These are phyloP conservation scores for Lentinula guzmanii DNA, from an alignment of 768 basidiomycete genomes.

Conservation along the genomic window DNA sequence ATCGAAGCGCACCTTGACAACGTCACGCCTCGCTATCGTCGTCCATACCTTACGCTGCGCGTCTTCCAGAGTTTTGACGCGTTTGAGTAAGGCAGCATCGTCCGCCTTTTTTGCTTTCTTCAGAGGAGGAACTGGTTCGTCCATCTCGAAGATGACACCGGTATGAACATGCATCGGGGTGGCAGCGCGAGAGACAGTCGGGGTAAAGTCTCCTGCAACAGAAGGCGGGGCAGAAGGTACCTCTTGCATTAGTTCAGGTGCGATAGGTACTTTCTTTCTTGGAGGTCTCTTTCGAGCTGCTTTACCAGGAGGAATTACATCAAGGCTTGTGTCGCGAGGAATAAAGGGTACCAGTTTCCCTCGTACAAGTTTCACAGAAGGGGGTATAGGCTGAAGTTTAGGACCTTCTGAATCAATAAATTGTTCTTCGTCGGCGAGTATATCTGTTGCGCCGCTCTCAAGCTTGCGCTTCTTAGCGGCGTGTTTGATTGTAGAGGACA, in stretches of 20 bases:
- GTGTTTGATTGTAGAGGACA: constrained; percentile 30
- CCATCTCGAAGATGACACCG: constrained; percentile 65
- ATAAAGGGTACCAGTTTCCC: constrained; percentile 6
- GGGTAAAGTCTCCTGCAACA: constrained; percentile 65
- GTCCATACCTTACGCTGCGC: constrained; percentile 87
- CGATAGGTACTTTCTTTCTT: constrained; percentile 52
- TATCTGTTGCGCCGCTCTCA: constrained; percentile 29
- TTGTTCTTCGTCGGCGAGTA: constrained; percentile 43
- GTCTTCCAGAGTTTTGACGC: constrained; percentile 75
- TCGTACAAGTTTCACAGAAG: neutral
- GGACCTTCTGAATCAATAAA: constrained; percentile 30
- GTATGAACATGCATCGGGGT: constrained; percentile 58
- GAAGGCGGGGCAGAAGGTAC: constrained; percentile 49
- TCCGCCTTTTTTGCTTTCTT: constrained; percentile 77
- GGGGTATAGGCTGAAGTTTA: neutral
- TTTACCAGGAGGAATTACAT: constrained; percentile 50
- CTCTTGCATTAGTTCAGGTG: constrained; percentile 45
- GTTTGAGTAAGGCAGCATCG: constrained; percentile 63
- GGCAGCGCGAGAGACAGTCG: constrained; percentile 60
- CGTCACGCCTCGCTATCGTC: constrained; percentile 78
- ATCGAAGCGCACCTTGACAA: constrained; percentile 60
- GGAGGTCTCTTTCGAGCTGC: constrained; percentile 47
- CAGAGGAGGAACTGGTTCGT: constrained; percentile 63
- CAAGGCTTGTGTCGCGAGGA: constrained; percentile 51
- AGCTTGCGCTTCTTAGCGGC: constrained; percentile 60